These are phyloP conservation scores for Geotrichum cucujoidarum DNA, from an alignment of 1,139 yeast genomes.

Conservation along the genomic window DNA sequence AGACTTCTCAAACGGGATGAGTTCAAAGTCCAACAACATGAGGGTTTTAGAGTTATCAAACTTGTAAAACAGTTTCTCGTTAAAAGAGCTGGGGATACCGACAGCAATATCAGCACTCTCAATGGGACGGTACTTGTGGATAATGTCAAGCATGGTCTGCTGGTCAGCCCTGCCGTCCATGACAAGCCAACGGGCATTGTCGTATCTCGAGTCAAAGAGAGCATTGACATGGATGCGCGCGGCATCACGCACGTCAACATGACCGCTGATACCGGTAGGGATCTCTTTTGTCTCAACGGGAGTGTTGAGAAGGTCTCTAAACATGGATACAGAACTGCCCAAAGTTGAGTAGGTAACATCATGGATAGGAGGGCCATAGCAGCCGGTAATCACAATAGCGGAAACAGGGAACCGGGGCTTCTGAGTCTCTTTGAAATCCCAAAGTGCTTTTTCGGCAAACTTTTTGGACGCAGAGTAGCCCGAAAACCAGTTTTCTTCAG, in stretches of 20 bases:
- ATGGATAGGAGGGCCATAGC: slow-evolving; percentile 45
- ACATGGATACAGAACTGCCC: slow-evolving; percentile 28
- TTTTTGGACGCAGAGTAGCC: slow-evolving; percentile 39
- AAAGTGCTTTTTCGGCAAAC: slow-evolving; percentile 41
- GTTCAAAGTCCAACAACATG: not conserved
- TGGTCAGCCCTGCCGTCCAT: slow-evolving; percentile 29
- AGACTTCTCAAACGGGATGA: not conserved
- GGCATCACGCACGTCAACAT: slow-evolving; percentile 11
- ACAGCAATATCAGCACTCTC: not conserved
- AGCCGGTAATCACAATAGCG: slow-evolving; percentile 44
- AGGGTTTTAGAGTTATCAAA: not conserved
- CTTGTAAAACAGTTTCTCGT: not conserved
- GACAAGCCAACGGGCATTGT: slow-evolving; percentile 40
- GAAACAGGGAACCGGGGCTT: slow-evolving; percentile 38
- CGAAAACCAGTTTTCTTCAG: slow-evolving; percentile 19
- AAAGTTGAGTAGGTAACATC: slow-evolving; percentile 27
- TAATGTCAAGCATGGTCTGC: slow-evolving; percentile 33
- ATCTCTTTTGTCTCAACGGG: not conserved
- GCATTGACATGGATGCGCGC: slow-evolving; percentile 18
- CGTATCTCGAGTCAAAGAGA: slow-evolving; percentile 23
- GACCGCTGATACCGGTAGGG: not conserved
- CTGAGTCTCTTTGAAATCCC: slow-evolving; percentile 40
- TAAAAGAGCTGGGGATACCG: slow-evolving; percentile 1
- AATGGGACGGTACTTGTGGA: slow-evolving; percentile 7
- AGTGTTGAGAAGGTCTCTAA: not conserved